Evolutionary conservation across 2,329 filamentous ascomycete genomes (phyloP), one percentile per base, ranked within the genome.

Genomic region (Calonectria naviculata): DNA sequence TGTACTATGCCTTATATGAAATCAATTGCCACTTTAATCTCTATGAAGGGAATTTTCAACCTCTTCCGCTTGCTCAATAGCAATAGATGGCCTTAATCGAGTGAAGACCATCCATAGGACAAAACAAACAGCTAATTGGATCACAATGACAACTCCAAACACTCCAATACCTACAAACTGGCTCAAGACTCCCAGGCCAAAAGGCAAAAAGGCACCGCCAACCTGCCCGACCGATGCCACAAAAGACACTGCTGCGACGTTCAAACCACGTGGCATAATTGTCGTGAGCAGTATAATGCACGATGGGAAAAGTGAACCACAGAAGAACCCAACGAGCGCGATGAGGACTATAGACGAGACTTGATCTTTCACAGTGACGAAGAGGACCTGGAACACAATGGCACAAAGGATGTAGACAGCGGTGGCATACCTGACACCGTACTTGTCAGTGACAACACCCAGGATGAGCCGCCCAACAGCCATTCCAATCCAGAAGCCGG

Each of bases 401-500:
- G 52, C 52, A 56, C 29, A 24, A 24, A 34, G 34, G 10, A 56
- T 56, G 52, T 56, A 56, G n/a, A 56, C 31, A 13, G 17, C 21
- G 1, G 52, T 56, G 19, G 52, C 52, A 12, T 34, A 3, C 19
- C 36, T 56, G 21, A 56, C 52, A 17, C 52, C 81, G 3, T 83
- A 64, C 41, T 52, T 76, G 21, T 83, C 80, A 0, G 82, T 83
- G 8, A 82, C 74, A 21, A 70, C 41, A 1, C 82, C 81, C 7
- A 84, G 76, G 0, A 73, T 47, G 6, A 83, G 63, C 68, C 85
- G 76, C 0, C 85, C 85, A 7, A 81, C 66, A 0, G 84, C 83
- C 83, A 86, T 86, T 19, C 85, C 85, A 21, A 81, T 76, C 82
- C 85, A 87, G 74, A 85, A 87, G 0, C 81, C 81, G 1, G 85